Evolutionary conservation across 2,329 filamentous ascomycete species (phyloP).

Genomic region (Clarireedia hainanense): DNA sequence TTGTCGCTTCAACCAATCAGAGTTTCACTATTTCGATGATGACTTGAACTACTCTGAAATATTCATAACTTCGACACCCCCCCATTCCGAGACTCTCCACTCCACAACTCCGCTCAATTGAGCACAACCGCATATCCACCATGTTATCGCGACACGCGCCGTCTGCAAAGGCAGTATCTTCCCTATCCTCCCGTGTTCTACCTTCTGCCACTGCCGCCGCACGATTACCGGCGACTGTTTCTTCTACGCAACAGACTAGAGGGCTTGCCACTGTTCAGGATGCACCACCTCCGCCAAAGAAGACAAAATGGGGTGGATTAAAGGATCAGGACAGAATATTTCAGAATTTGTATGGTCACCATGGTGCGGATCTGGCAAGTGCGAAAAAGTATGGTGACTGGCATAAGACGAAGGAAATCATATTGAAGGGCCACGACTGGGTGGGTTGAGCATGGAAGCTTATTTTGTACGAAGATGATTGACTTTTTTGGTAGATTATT

Average conservation of each 20-base stretch:
- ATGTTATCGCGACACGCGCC: conserved; percentile 32
- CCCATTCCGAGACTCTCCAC: conserved; percentile 11
- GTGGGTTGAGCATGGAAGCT: conserved; percentile 32
- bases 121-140: conserved; percentile 25
- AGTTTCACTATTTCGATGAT: conserved; percentile 16
- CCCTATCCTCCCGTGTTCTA: conserved; percentile 25
- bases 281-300: conserved; percentile 54
- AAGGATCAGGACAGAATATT: conserved; percentile 98
- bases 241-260: conserved; percentile 49
- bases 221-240: conserved; percentile 30
- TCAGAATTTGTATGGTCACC: conserved; percentile 94
- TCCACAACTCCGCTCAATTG: conserved; percentile 26
- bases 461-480: conserved; percentile 10
- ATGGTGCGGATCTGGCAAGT: conserved; percentile 82
- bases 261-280: conserved; percentile 78
- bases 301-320: conserved; percentile 72
- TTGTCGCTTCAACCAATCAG: conserved; percentile 6
- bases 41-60: conserved; percentile 13
- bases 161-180: conserved; percentile 25
- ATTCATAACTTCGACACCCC: conserved; percentile 10
- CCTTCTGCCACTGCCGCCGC: conserved; percentile 24
- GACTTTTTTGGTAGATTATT: conserved; percentile 59
- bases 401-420: conserved; percentile 98
- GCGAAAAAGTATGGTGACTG: conserved; percentile 98
- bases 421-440: conserved; percentile 96